Evolutionary conservation across 2,329 filamentous ascomycete genomes (phyloP).

Genomic region (Harringtonia aguacate): DNA sequence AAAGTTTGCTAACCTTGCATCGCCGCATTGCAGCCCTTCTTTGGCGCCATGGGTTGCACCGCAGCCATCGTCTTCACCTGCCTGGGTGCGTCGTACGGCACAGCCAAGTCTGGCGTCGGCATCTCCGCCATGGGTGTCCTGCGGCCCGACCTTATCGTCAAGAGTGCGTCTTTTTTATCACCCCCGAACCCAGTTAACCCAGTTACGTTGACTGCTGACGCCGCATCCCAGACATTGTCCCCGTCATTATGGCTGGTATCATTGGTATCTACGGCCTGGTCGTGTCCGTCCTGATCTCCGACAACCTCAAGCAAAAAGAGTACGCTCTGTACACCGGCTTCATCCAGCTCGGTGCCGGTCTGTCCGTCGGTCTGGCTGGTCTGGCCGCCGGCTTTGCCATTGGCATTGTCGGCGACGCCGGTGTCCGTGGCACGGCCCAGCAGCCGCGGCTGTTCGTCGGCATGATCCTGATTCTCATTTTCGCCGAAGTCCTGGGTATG

Average conservation of each 20-base stretch:
- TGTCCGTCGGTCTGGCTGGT: constrained; percentile 72
- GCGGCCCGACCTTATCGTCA: constrained; percentile 94
- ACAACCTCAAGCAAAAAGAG: constrained; percentile 60
- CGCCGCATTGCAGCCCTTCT: constrained; percentile 62
- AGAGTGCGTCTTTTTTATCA: constrained; percentile 76
- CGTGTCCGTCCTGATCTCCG: constrained; percentile 78
- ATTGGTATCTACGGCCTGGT: constrained; percentile 97
- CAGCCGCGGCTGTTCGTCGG: constrained; percentile 84
- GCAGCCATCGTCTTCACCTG: constrained; percentile 41
- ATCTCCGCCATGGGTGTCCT: constrained; percentile 98
- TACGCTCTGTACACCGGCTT: constrained; percentile 68
- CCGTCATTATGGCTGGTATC: constrained; percentile 99
- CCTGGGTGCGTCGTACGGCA: constrained; percentile 84
- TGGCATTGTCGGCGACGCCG: constrained; percentile 79
- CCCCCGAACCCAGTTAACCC: too few species aligned
- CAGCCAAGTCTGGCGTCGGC: constrained; percentile 97
- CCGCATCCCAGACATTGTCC: constrained; percentile 98
- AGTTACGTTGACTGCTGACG: too few species aligned
- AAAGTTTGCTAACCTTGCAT: neutral
- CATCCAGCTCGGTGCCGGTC: constrained; percentile 76
- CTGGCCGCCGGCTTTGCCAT: constrained; percentile 79
- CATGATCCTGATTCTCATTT: constrained; percentile 99
- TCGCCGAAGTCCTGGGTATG: constrained; percentile 94
- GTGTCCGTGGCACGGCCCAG: constrained; percentile 77
- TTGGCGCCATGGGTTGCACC: constrained; percentile 95